phyloP scores from a whole-genome alignment of 2,329 filamentous ascomycete species.

The Dothidotthia symphoricarpi region DNA sequence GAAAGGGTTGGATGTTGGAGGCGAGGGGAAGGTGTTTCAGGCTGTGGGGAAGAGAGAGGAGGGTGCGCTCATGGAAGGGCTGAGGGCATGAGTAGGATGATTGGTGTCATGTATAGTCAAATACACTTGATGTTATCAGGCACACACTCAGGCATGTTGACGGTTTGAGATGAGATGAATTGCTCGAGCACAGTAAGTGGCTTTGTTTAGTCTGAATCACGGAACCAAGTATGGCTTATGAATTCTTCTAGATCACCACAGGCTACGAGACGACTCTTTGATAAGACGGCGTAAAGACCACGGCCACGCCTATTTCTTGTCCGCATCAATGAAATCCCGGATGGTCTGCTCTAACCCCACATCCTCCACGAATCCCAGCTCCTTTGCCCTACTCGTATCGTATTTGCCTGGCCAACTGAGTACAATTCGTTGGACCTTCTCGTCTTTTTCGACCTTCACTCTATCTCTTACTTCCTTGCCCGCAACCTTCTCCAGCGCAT shows the following conservation, averaged over 20 bases:
- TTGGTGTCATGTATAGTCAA: no score
- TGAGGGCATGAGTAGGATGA: constrained; percentile 45
- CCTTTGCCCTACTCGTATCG: constrained; percentile 55
- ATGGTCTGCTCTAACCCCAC: constrained; percentile 49
- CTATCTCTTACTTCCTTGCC: constrained; percentile 53
- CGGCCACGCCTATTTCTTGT: constrained; percentile 15
- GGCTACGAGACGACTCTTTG: no score
- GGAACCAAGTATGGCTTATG: no score
- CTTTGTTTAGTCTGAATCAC: no score
- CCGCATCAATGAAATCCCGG: constrained; percentile 43
- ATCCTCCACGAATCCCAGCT: constrained; percentile 54
- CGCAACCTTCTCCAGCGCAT: constrained; percentile 56
- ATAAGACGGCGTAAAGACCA: no score
- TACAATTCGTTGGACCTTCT: constrained; percentile 53
- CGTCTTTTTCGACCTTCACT: constrained; percentile 54
- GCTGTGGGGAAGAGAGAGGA: constrained; percentile 76
- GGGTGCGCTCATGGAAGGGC: constrained; percentile 50
- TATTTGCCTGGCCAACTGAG: constrained; percentile 58
- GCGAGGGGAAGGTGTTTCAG: constrained; percentile 59
- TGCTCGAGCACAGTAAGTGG: no score
- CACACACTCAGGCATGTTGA: no score
- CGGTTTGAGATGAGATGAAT: no score
- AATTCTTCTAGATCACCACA: no score
- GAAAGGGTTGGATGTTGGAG: constrained; percentile 70
- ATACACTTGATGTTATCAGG: no score